Conservation (phyloP, 345 rosid genomes). For the Xanthoceras sorbifolium region DNA sequence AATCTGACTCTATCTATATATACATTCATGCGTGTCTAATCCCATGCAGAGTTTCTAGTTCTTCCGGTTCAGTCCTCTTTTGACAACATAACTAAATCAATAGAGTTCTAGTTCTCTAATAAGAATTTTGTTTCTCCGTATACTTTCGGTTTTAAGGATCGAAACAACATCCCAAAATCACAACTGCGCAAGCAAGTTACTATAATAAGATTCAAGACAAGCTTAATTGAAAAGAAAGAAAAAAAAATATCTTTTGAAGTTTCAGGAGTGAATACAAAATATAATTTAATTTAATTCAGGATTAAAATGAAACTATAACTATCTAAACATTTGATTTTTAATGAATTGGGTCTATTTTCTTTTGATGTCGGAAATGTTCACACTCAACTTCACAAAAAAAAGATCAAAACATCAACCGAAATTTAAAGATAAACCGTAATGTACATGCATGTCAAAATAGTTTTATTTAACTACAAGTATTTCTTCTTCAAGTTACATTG, state of each 20-base stretch:
- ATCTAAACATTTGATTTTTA: neutral
- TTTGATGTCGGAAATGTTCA: too few relatives aligned
- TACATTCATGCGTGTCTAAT: neutral
- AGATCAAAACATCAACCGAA: neutral
- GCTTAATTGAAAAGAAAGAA: too few relatives aligned
- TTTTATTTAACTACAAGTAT: neutral
- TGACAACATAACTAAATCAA: neutral
- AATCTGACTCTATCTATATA: neutral
- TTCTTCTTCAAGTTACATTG: neutral
- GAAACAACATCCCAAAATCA: neutral
- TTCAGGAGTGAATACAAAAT: neutral
- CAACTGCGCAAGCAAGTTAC: neutral
- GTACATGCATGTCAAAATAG: neutral
- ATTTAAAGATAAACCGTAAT: neutral
- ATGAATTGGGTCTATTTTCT: neutral
- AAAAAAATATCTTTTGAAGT: too few relatives aligned
- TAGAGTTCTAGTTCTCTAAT: too few relatives aligned
- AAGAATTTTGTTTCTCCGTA: neutral
- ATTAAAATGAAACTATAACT: neutral
- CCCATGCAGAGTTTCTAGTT: too few relatives aligned
- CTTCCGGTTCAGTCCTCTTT: neutral
- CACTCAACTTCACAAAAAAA: neutral
- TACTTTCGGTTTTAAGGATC: too few relatives aligned
- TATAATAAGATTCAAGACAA: neutral
- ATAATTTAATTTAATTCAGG: neutral